Conservation (phyloP, 768 basidiomycete species). For the Suillus hirtellus region DNA sequence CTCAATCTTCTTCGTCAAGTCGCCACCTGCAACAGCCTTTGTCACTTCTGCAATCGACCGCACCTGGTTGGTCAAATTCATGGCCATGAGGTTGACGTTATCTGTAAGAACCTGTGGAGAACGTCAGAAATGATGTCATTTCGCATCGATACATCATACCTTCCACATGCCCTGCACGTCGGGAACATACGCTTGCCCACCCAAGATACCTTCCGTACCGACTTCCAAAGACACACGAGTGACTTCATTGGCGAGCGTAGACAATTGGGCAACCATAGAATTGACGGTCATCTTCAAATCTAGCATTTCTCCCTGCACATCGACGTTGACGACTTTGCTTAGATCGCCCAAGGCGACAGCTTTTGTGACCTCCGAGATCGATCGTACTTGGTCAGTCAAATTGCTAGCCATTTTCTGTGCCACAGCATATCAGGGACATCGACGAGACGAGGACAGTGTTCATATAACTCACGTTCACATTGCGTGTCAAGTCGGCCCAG, state of each 20-base stretch:
- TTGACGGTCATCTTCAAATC: slow-evolving; percentile 82
- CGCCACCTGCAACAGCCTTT: slow-evolving; percentile 91
- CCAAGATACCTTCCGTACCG: slow-evolving; percentile 89
- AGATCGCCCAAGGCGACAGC: slow-evolving; percentile 84
- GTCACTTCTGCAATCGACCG: slow-evolving; percentile 90
- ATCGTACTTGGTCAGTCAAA: slow-evolving; percentile 83
- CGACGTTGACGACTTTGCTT: slow-evolving; percentile 81
- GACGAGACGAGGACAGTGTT: background rate
- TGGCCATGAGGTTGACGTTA: slow-evolving; percentile 88
- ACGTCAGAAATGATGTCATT: slow-evolving; percentile 20
- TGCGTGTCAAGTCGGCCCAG: slow-evolving; percentile 87
- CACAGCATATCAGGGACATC: background rate
- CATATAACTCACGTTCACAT: slow-evolving; percentile 70
- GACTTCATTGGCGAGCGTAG: slow-evolving; percentile 78
- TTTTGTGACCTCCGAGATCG: slow-evolving; percentile 84
- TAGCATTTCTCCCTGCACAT: slow-evolving; percentile 94
- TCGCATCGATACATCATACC: slow-evolving; percentile 38
- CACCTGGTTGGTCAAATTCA: slow-evolving; percentile 90
- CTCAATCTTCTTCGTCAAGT: slow-evolving; percentile 90
- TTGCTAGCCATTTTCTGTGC: slow-evolving; percentile 86
- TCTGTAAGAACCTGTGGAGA: slow-evolving; percentile 56
- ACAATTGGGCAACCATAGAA: slow-evolving; percentile 73
- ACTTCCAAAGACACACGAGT: slow-evolving; percentile 91
- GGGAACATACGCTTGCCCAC: slow-evolving; percentile 90
- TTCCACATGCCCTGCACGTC: slow-evolving; percentile 96